Evolutionary conservation across 495 filamentous ascomycete species (phyloP).

Genomic region (Hypoxylon cercidicola): DNA sequence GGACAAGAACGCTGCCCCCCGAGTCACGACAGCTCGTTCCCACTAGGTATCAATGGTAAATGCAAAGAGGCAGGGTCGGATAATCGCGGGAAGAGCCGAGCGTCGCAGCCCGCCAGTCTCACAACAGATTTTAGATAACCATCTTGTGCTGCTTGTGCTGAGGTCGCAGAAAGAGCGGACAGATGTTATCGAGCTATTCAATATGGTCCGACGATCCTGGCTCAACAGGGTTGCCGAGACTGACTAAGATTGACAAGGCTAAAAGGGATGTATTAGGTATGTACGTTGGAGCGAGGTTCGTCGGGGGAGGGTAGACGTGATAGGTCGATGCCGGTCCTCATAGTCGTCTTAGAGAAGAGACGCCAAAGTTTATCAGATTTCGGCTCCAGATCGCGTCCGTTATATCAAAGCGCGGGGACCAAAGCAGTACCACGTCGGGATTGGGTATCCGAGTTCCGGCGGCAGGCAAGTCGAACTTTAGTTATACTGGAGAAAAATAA

Average conservation of each 20-base stretch:
- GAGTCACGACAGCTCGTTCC: constrained; percentile 26
- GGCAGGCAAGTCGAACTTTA: constrained; percentile 6
- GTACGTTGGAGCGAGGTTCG: constrained; percentile 9
- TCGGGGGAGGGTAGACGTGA: constrained; percentile 8
- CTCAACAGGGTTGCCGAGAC: constrained; percentile 25
- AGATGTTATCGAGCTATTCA: constrained; percentile 14
- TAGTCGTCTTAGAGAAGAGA: constrained; percentile 9
- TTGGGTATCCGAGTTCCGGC: constrained; percentile 34
- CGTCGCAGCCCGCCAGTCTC: constrained; percentile 39
- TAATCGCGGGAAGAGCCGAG: constrained; percentile 34
- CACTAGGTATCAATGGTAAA: constrained; percentile 19
- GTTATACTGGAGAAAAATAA: background rate
- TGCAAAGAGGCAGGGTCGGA: constrained; percentile 12
- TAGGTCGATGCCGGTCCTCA: constrained; percentile 18
- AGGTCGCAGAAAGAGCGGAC: constrained; percentile 16
- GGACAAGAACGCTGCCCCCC: constrained; percentile 8
- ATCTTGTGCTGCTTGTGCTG: constrained; percentile 19
- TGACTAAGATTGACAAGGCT: constrained; percentile 42
- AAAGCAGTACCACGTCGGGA: constrained; percentile 33
- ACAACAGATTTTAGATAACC: constrained; percentile 40
- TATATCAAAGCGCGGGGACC: constrained; percentile 28
- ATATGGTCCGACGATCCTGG: constrained; percentile 32
- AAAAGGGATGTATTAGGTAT: constrained; percentile 3
- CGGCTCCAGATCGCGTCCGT: constrained; percentile 39
- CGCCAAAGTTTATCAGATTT: constrained; percentile 29